Conservation (phyloP, 768 basidiomycete species). For the Strobilomyces echinocephalus region DNA sequence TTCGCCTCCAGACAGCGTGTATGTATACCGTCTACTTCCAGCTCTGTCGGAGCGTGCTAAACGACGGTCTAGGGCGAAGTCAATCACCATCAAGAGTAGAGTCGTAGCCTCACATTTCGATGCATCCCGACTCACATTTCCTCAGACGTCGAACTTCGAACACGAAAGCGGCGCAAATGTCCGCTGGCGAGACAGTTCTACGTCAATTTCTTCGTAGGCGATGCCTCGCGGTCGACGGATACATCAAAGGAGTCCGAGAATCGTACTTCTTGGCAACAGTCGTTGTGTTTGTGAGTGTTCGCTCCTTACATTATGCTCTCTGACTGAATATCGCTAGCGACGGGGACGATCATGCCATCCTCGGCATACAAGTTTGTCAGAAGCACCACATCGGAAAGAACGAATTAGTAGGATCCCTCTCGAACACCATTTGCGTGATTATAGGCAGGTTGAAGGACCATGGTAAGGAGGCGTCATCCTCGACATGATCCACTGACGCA, state of each 20-base stretch:
- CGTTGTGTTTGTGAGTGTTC: neutral
- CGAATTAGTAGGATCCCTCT: no score
- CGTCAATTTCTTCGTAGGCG: neutral
- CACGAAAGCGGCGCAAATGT: neutral
- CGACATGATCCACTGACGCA: neutral
- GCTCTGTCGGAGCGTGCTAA: no score
- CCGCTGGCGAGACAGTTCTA: neutral
- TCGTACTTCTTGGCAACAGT: neutral
- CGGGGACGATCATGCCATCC: no score
- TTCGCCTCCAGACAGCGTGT: no score
- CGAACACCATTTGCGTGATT: no score
- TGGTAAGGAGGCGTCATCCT: no score
- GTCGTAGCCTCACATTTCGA: accelerated
- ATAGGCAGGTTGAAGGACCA: no score
- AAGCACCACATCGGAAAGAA: no score
- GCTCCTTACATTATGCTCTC: neutral
- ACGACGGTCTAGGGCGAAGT: neutral
- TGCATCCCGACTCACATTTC: no score
- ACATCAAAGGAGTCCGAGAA: neutral
- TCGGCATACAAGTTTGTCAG: no score
- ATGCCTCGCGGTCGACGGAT: neutral
- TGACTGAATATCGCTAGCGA: neutral
- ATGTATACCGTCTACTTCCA: no score
- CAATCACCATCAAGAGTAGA: constrained; percentile 2
- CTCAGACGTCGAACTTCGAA: constrained; percentile 7